phyloP scores from a whole-genome alignment of 2,329 filamentous ascomycete genomes.

The Zymoseptoria tritici region DNA sequence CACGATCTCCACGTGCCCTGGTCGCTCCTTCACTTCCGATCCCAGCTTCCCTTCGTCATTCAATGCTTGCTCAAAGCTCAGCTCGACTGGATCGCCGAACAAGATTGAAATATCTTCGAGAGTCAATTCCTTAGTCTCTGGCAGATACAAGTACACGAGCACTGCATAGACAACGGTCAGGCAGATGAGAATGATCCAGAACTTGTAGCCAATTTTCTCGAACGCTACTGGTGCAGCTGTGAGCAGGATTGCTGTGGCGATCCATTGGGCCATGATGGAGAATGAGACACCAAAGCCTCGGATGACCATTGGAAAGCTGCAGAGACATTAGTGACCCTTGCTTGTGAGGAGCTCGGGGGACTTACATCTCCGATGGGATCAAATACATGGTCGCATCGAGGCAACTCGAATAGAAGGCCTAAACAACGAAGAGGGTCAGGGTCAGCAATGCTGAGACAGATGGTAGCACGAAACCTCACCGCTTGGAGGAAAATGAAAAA shows the following conservation, averaged over 20 bases:
- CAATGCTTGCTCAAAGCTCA: constrained; percentile 12
- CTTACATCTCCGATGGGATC: neutral
- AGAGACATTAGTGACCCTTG: neutral
- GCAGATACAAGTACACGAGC: constrained; percentile 33
- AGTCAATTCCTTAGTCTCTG: constrained; percentile 34
- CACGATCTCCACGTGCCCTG: neutral
- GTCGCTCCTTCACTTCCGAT: neutral
- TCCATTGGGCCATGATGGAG: constrained; percentile 10
- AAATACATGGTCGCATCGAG: constrained; percentile 6
- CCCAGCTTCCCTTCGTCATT: neutral
- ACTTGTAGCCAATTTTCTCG: constrained; percentile 11
- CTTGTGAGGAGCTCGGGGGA: neutral
- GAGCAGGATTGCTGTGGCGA: constrained; percentile 9
- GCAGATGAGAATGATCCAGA: constrained; percentile 12
- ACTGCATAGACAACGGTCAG: constrained; percentile 15
- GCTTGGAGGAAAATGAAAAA: constrained; percentile 6
- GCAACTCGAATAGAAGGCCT: constrained; percentile 2
- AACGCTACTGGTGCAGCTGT: constrained; percentile 12
- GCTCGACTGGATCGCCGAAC: constrained; percentile 12
- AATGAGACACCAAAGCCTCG: constrained; percentile 9
- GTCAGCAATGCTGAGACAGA: neutral
- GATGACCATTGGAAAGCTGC: constrained; percentile 14
- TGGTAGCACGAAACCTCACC: neutral
- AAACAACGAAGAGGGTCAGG: neutral
- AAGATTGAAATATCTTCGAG: constrained; percentile 25